phyloP scores from a whole-genome alignment of 2,329 filamentous ascomycete genomes.

The Aspergillus sergii region DNA sequence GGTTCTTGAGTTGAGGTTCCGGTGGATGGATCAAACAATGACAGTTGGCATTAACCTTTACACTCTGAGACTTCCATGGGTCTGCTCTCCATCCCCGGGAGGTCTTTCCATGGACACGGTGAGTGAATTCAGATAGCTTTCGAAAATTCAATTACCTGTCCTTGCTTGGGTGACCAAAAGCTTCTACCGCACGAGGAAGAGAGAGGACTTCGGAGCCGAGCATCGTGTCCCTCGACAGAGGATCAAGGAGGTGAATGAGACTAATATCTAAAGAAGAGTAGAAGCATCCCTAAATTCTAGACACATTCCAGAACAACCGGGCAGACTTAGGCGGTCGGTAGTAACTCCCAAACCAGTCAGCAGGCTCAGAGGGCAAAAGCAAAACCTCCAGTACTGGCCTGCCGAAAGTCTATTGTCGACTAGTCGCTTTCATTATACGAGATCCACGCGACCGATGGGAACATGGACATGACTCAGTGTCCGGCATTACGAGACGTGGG shows the following conservation, averaged over 20 bases:
- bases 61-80: background rate
- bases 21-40: background rate
- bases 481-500: background rate
- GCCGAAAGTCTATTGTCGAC: background rate
- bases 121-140: background rate
- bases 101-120: background rate
- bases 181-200: background rate
- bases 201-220: background rate
- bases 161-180: background rate
- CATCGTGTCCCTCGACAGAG: background rate
- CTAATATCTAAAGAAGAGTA: no score
- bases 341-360: background rate
- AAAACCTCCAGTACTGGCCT: background rate
- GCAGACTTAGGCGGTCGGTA: background rate
- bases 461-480: background rate
- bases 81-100: background rate
- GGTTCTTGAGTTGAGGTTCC: background rate
- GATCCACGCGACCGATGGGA: background rate
- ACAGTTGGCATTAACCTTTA: background rate
- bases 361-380: background rate
- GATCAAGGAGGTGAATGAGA: background rate
- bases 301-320: background rate
- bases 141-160: background rate
- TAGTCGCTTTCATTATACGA: background rate
- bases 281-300: background rate